Percentiles rank a stretch among this genome's conserved stretches.
Conservation (phyloP, 345 rosid species). For the Populus davidiana region DNA sequence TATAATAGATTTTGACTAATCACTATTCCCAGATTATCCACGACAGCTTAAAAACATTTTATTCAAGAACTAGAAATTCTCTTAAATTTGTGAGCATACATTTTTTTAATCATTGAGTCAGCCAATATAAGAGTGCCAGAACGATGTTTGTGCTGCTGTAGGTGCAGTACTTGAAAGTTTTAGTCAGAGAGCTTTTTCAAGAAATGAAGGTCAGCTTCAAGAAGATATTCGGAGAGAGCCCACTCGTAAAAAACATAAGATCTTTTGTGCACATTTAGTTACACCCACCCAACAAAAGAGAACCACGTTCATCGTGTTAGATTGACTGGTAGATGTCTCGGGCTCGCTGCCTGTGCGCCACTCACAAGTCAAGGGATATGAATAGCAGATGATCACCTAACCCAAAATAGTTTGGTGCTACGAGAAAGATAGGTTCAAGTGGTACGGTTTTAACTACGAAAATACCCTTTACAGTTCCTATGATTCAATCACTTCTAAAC, state of each 20-base stretch:
- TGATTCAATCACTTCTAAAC: not conserved
- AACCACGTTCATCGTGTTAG: not conserved
- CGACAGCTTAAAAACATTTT: too few species aligned
- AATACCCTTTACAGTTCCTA: not conserved
- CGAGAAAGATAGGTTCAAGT: not conserved
- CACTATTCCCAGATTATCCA: too few species aligned
- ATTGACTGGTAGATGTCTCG: conserved; percentile 30
- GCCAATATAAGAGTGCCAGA: too few species aligned
- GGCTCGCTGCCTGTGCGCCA: not conserved
- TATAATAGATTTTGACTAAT: too few species aligned
- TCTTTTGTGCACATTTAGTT: not conserved
- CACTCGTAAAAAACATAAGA: not conserved
- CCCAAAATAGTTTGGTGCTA: conserved; percentile 15
- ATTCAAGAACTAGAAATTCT: too few species aligned
- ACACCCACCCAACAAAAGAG: not conserved
- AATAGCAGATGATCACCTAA: conserved; percentile 18
- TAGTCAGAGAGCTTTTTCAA: not conserved
- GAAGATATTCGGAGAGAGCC: not conserved
- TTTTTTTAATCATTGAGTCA: too few species aligned
- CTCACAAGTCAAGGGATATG: conserved; percentile 24
- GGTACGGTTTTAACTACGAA: not conserved
- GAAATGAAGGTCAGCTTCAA: not conserved
- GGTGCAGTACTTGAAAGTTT: too few species aligned
- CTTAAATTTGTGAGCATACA: too few species aligned
- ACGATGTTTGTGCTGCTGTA: too few species aligned